Evolutionary conservation across 805 yeast species (phyloP).

Genomic region (Schwanniomyces vanrijiae): DNA sequence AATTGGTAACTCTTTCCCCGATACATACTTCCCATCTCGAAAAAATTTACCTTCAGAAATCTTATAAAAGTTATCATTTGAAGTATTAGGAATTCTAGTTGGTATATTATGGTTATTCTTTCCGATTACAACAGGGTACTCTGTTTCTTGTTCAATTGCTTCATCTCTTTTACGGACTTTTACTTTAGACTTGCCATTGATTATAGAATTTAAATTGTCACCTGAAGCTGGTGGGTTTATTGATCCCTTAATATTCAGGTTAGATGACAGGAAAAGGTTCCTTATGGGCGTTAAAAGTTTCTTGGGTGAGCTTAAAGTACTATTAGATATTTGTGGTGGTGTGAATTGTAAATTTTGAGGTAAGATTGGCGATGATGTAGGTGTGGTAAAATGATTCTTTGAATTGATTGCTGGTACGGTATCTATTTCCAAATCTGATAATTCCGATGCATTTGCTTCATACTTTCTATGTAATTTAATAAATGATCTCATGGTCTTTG

Average conservation of each 20-base stretch:
- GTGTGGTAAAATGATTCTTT: conserved; percentile 11
- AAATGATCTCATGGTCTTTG: conserved; percentile 24
- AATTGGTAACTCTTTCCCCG: not conserved
- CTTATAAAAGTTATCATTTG: not conserved
- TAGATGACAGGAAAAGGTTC: conserved; percentile 25
- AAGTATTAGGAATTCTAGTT: too few relatives aligned
- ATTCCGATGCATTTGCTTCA: conserved; percentile 14
- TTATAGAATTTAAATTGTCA: conserved; percentile 8
- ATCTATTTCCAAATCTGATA: conserved; percentile 4
- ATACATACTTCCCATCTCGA: not conserved
- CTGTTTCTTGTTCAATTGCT: not conserved
- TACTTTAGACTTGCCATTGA: not conserved
- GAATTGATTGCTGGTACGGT: conserved; percentile 2
- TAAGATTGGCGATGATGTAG: conserved; percentile 19
- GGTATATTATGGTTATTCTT: not conserved
- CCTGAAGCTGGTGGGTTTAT: conserved; percentile 2
- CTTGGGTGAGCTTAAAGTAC: conserved; percentile 29
- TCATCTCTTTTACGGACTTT: not conserved
- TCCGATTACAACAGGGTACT: too few relatives aligned
- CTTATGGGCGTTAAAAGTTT: conserved; percentile 37
- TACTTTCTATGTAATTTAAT: conserved; percentile 25
- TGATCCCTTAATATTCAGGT: conserved; percentile 11
- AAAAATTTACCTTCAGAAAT: not conserved
- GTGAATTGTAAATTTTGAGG: conserved; percentile 16
- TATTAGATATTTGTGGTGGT: conserved; percentile 15